Conservation (phyloP, 148 eudicot species). For the Rhododendron vialii region DNA sequence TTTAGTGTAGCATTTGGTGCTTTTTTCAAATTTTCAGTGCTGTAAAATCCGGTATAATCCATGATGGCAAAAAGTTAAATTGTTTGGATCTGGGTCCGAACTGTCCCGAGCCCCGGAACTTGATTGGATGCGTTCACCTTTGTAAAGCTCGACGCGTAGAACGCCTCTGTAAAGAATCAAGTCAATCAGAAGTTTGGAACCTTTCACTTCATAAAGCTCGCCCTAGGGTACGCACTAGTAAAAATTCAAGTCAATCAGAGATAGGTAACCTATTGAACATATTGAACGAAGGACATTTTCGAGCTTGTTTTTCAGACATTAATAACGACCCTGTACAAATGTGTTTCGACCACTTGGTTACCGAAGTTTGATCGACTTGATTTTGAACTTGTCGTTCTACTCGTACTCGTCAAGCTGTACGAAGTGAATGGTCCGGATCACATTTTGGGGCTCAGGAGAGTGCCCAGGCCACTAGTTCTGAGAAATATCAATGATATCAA, state of each 20-base stretch:
- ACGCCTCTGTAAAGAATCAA: neutral
- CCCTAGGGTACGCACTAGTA: no score
- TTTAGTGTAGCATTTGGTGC: neutral
- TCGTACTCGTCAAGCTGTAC: neutral
- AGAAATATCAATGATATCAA: neutral
- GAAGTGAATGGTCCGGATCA: neutral
- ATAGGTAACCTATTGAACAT: neutral
- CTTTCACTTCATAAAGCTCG: no score
- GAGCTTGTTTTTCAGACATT: neutral
- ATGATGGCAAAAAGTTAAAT: neutral
- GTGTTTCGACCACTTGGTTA: neutral
- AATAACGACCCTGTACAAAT: neutral
- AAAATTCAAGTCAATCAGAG: no score
- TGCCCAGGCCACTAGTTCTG: neutral
- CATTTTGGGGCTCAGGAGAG: neutral
- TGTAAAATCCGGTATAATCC: conserved; percentile 10
- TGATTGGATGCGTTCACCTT: neutral
- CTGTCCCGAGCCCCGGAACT: neutral
- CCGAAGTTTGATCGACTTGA: neutral
- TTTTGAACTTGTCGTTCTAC: neutral
- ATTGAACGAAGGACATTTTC: neutral
- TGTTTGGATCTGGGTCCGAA: neutral
- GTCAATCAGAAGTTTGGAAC: neutral
- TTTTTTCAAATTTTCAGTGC: neutral
- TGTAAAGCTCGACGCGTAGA: neutral